Evolutionary conservation across 306 rosid genomes (phyloP), one percentile per base, ranked within the genome.

Genomic region (Quercus agrifolia): DNA sequence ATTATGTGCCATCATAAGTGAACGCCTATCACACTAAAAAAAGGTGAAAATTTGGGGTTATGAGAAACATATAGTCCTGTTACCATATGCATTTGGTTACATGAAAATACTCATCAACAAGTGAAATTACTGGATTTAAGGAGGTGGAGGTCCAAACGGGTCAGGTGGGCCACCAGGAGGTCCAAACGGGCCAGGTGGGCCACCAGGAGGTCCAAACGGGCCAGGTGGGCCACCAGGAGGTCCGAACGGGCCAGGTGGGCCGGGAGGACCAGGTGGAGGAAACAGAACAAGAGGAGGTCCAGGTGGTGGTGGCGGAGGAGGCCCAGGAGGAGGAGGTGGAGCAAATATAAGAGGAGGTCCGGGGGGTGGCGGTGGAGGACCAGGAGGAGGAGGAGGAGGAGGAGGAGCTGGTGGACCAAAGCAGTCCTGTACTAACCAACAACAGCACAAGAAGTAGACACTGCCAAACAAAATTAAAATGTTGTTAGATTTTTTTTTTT

Each of bases 391-490:
- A 0, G 2, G n/a, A n/a, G n/a, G n/a, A n/a, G 56, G 54, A 20
- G 56, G 56, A 0, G 33, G 55, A 0, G 74, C 54, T 12, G 54
- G 54, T 49, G 54, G 54, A 5, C 90, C 90, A 56, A 87, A 87
- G 72, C 91, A 87, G 19, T 85, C 88, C 80, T 85, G 83, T 10
- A 85, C 11, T 78, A 88, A 74, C 83, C 87, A 78, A 55, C 91
- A 88, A 30, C 89, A 88, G 41, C 89, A 88, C 0, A 85, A 14
- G 23, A 76, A 0, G 61, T 78, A 83, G 76, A 78, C 11, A 69
- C 89, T 88, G 81, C 74, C 66, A 82, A 49, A 63, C 56, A 33
- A 49, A 70, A 6, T 14, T 18, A 52, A n/a, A n/a, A 28, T 0
- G 11, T 30, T 54, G 20, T 54, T 56, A 59, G 31, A 4, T n/a